A percentile compares a stretch with the other conserved stretches of the same genome.
Evolutionary conservation across 2,329 filamentous ascomycete genomes (phyloP).

Genomic region (Sporothrix mexicana): DNA sequence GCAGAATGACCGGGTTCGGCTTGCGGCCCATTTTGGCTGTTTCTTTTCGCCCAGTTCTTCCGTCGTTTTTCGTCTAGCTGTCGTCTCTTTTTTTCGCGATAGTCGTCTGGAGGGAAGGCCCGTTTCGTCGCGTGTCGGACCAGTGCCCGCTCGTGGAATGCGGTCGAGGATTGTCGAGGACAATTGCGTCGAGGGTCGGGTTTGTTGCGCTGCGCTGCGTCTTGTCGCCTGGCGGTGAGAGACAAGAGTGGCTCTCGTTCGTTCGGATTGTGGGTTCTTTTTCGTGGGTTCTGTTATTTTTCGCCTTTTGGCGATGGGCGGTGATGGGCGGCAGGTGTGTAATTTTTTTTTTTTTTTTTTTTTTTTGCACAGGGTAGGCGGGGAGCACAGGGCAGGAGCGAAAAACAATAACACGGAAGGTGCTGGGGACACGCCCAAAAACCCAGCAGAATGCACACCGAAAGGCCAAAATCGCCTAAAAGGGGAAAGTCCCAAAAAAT

Average conservation of each 20-base stretch:
- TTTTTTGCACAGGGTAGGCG: slow-evolving; percentile 24
- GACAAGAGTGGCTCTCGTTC: slow-evolving; percentile 20
- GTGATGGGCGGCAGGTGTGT: slow-evolving; percentile 34
- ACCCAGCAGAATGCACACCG: slow-evolving; percentile 21
- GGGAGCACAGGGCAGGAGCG: slow-evolving; percentile 32
- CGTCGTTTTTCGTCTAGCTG: slow-evolving; percentile 26
- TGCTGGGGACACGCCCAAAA: neutral
- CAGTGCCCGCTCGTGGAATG: too few relatives aligned
- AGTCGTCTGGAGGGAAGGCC: too few relatives aligned
- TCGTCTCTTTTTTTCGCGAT: too few relatives aligned
- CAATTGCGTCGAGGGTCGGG: slow-evolving; percentile 1
- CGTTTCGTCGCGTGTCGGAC: too few relatives aligned
- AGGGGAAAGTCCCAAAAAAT: slow-evolving; percentile 33
- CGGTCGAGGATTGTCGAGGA: neutral
- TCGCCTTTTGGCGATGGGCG: slow-evolving; percentile 32
- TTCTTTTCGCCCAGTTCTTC: too few relatives aligned
- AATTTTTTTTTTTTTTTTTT: slow-evolving; percentile 34
- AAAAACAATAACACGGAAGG: slow-evolving; percentile 29
- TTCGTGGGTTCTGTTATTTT: slow-evolving; percentile 27
- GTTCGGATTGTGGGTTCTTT: slow-evolving; percentile 30
- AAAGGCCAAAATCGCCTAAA: slow-evolving; percentile 30
- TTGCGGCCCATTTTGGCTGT: slow-evolving; percentile 72
- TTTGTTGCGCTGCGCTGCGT: neutral
- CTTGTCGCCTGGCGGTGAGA: slow-evolving; percentile 31
- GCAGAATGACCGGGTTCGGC: slow-evolving; percentile 82